These are phyloP conservation scores for Colletotrichum truncatum DNA, from an alignment of 2,329 filamentous ascomycete genomes.

Conservation along the genomic window DNA sequence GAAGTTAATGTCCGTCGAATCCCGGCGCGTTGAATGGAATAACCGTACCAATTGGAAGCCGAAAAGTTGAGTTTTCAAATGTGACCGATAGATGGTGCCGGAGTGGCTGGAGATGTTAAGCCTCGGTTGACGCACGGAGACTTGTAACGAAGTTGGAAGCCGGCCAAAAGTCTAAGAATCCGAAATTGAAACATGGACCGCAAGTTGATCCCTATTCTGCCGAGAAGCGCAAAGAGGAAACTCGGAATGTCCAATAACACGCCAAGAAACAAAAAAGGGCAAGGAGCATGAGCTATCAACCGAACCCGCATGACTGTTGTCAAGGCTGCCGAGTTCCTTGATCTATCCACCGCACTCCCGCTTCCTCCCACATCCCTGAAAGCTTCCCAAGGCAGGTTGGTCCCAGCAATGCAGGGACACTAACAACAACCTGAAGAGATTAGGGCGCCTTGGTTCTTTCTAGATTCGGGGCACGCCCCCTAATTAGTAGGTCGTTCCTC, in stretches of 20 bases:
- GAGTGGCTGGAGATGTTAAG: not conserved
- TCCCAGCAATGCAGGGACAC: not conserved
- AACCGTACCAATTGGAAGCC: not conserved
- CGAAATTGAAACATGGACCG: not conserved
- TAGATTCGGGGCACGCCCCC: not conserved
- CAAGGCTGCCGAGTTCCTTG: not conserved
- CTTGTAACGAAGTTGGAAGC: not conserved
- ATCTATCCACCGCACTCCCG: not conserved
- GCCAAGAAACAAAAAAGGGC: not conserved
- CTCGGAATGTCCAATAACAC: not conserved
- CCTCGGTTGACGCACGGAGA: slow-evolving; percentile 2
- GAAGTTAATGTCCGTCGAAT: no score
- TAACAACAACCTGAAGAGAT: not conserved
- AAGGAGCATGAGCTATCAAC: not conserved
- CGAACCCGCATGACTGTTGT: not conserved
- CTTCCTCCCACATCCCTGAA: not conserved
- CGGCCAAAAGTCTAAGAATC: not conserved
- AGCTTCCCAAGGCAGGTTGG: not conserved
- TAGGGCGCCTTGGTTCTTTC: not conserved
- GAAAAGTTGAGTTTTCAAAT: slow-evolving; percentile 6
- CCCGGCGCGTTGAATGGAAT: not conserved
- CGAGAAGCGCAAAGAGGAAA: not conserved
- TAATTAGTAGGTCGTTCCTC: not conserved
- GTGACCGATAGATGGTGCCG: slow-evolving; percentile 1
- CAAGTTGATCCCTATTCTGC: not conserved